Evolutionary conservation across 2,329 filamentous ascomycete genomes (phyloP), one percentile per base, ranked within the genome.

Genomic region (Stromatinia cepivora): DNA sequence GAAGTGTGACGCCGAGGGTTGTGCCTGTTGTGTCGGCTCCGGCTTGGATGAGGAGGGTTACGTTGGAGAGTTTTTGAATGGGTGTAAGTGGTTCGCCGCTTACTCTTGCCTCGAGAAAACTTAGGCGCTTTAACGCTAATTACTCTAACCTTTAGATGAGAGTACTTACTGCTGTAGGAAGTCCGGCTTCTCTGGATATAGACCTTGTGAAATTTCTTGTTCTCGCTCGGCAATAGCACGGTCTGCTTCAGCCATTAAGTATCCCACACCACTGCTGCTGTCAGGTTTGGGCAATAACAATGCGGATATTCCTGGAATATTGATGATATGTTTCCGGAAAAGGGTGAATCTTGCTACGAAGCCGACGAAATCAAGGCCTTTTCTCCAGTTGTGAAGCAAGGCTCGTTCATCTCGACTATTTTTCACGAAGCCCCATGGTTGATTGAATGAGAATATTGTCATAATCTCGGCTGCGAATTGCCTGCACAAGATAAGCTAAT

Each of bases 361-460:
- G 8, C 65, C 65, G 5, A 52, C 0, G 31, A 67, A 42, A 42
- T 67, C 65, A 25, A 67, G 56, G 2, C 5, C 1, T 61, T 67
- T 8, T 39, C 65, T 58, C 65, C 65, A 67, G 22, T 13, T 6
- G 0, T 36, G 6, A 17, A 81, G 72, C 28, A 81, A 76, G 20
- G 72, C 70, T 36, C 78, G 77, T 70, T 81, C 79, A 71, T 82
- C 81, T 34, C 79, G 76, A 67, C 79, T 76, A 58, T 81, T 79
- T 70, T 75, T 67, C 20, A 82, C 78, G 65, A 80, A 80, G 0
- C 80, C 80, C 75, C 80, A 82, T 4, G 80, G 74, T 4, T 77
- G 59, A 5, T 73, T 75, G 70, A 82, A 82, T 2, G 76, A 76
- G 11, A 82, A 75, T 75, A 79, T 79, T 10, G 78, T 79, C 77